These are phyloP conservation scores for Monosporozyma yasuniensis DNA, from an alignment of 805 yeast species.

Conservation along the genomic window DNA sequence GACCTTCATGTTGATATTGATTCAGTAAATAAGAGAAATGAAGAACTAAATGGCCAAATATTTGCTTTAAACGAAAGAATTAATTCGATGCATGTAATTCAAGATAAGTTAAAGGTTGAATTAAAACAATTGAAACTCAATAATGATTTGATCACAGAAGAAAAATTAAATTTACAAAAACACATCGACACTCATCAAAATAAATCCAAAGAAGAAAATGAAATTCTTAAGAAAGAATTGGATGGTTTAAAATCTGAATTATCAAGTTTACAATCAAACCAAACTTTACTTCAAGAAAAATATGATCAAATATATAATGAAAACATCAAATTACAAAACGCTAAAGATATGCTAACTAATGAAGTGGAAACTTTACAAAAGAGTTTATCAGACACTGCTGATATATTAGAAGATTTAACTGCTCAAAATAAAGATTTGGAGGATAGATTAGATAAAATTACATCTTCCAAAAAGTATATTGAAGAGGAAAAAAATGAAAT, in stretches of 20 bases:
- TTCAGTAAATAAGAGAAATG: slow-evolving; percentile 12
- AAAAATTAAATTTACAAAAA: slow-evolving; percentile 4
- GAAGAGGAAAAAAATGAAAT: slow-evolving; percentile 6
- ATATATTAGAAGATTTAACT: slow-evolving; percentile 1
- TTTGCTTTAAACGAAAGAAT: slow-evolving; percentile 14
- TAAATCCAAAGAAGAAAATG: slow-evolving; percentile 9
- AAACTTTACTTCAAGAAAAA: slow-evolving; percentile 21
- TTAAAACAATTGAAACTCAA: slow-evolving; percentile 6
- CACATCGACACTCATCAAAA: background rate
- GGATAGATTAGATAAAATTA: background rate
- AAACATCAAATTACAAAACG: slow-evolving; percentile 4
- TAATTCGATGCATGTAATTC: slow-evolving; percentile 11
- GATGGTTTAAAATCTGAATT: slow-evolving; percentile 21
- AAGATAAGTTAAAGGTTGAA: slow-evolving; percentile 10
- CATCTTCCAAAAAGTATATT: slow-evolving; percentile 2
- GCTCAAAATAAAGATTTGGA: background rate
- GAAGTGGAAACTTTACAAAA: slow-evolving; percentile 4
- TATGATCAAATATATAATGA: slow-evolving; percentile 16
- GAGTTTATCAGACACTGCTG: background rate
- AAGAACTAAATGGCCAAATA: slow-evolving; percentile 15
- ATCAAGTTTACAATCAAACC: slow-evolving; percentile 23
- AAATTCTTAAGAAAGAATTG: slow-evolving; percentile 9
- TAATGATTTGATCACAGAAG: slow-evolving; percentile 8
- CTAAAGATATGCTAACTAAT: background rate
- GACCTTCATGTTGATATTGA: slow-evolving; percentile 6